Evolutionary conservation across 2,329 filamentous ascomycete species (phyloP), one percentile per base, ranked within the genome.

Genomic region (Penicillium sp.): DNA sequence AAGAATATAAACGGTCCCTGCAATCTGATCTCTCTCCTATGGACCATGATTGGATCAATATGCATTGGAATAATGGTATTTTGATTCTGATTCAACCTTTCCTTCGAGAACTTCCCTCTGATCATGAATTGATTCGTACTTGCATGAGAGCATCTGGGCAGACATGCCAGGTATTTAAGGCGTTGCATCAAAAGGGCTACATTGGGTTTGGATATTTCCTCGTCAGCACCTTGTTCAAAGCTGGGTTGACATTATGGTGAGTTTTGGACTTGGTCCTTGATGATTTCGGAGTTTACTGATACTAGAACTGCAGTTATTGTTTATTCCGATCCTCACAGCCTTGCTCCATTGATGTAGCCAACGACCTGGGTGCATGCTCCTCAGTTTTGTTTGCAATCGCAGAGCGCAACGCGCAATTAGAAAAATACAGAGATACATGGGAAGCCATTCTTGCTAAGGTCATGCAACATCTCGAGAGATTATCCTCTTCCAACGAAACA

Each of bases 101-200:
- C 26, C 47, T 66, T 1, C 33, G 50, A 9, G 44, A 59, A 0
- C 35, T 66, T 1, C 48, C 55, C 1, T 48, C 61, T 1, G 35
- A 54, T 1, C 54, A 66, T 43, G 45, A 57, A 1, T 43, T 63
- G 2, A 53, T 64, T 23, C 48, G 43, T 11, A 56, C 31, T 9
- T 64, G 62, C 9, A 46, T 66, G 14, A 46, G 49, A 8, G 60
- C 54, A 1, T 63, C 62, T 0, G 63, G 63, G 1, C 53, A 59
- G 51, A 63, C 62, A 52, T 66, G 63, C 42, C 63, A 66, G 35
- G 59, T 56, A 4, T 66, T 64, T 29, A 63, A 64, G 55, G 0
- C 39, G 21, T 26, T 55, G 8, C 47, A 50, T 27, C 53, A 55
- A 29, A 55, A 51, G 21, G 53, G 48, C 4, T 55, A 55, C 27